Evolutionary conservation across 2,329 filamentous ascomycete species (phyloP), one percentile per base, ranked within the genome.

Genomic region (Fusarium pseudograminearum): DNA sequence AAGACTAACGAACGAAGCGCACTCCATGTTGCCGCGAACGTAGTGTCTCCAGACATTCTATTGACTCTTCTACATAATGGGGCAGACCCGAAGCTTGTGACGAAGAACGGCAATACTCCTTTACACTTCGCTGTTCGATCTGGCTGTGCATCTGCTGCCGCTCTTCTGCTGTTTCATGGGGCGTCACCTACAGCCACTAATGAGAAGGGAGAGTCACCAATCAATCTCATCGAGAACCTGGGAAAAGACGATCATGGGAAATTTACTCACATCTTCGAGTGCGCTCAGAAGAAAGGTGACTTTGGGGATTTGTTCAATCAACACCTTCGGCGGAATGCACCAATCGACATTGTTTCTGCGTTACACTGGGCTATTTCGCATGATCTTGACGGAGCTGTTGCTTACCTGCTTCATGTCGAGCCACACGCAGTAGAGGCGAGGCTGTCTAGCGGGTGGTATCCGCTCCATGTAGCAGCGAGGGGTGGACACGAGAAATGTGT

Each of bases 91-190:
- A 55, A 41, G 1, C 42, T 61, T 41, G 47, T 26, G 14, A 65
- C 47, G 0, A 7, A 34, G 9, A 31, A 38, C 36, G 65, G 57
- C 4, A 46, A 65, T 34, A 65, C 61, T 20, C 51, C 65, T 20
- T 26, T 65, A 15, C 50, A 67, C n/a, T n/a, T 60, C 16, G 57
- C 65, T n/a, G 42, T 67, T 24, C 46, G 38, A 24, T 47, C 61
- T 11, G 45, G 56, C 3, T 61, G 45, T 33, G 45, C 20, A 20
- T 42, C 61, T 9, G 38, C 61, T 10, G 51, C 52, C 3, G 48
- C 56, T 30, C 60, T 67, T 10, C 61, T 67, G 3, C 61, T 65
- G 5, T 57, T 67, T 14, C 65, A 67, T 31, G 57, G 56, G 14
- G 61, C 65, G 4, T 61, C 61, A 36, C 34, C 30, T 16, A 55